Base-by-base conservation (phyloP, 164 flowering plant genomes). In the Taxillus chinensis region DNA sequence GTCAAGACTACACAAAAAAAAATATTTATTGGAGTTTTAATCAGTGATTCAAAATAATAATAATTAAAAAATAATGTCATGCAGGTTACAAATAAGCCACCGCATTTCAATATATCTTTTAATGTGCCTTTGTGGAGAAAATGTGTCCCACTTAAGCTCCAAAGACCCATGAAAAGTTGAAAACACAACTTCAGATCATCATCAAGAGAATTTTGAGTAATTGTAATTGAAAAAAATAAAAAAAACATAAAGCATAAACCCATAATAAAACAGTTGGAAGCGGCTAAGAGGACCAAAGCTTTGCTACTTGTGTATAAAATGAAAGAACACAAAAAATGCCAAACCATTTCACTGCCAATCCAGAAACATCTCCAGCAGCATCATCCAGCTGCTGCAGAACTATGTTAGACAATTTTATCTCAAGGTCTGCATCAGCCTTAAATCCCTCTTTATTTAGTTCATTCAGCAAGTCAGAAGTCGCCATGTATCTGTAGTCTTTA, bases 401-500 rank as follows among this genome's bases (percentile, higher is more conserved):
- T 55, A 79, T 83, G 59, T 78, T 80, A 2, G 90, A 79, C 60
- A 95, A 63, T 58, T 83, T 95, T 27, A 74, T 55, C 81, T 95
- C 99, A 58, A 95, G 71, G 55, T 91, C 97, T 40, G 73, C 51
- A 65, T 95, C 99, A 54, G 83, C 84, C 75, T 80, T 91, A 62
- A 89, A 89, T 16, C 70, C 76, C 8, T 89, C 96, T 81, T 84
- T 95, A 72, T 76, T 86, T 50, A 95, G 72, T 71, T 89, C 99
- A 75, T 82, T 87, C 15, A 95, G 71, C 79, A 95, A 76, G 76
- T 95, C 99, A 56, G 96, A 95, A 59, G 99, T 95, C 17, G 99
- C 99, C 99, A 95, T 95, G 50, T 95, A 95, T 71, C 99, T 80
- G 70, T 80, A 95, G 77, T 95, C 99, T 74, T 95, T 95, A 76